Percentiles rank a stretch among this genome's conserved stretches.
Conservation (phyloP, 2,329 filamentous ascomycete species). For the Mycogone perniciosa region DNA sequence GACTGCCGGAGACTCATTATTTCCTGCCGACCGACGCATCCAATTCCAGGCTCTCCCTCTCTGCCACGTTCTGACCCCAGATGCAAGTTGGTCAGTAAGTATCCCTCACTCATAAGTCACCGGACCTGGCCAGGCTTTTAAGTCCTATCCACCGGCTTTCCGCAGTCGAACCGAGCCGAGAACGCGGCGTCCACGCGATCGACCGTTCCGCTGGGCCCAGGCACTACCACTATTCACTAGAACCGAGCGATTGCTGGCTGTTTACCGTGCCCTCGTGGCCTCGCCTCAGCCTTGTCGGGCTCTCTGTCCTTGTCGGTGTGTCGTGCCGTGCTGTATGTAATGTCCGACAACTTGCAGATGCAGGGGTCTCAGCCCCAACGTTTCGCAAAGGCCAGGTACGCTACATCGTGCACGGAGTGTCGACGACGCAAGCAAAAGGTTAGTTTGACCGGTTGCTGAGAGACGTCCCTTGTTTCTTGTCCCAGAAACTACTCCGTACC, state of each 20-base stretch:
- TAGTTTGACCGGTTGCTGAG: constrained; percentile 1
- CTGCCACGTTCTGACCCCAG: too few species aligned
- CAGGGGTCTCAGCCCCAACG: constrained; percentile 18
- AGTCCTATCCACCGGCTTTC: too few species aligned
- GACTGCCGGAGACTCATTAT: too few species aligned
- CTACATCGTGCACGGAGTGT: constrained; percentile 45
- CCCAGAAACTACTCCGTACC: not conserved
- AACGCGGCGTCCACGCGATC: too few species aligned
- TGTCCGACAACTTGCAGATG: constrained; percentile 31
- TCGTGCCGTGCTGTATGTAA: constrained; percentile 15
- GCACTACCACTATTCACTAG: too few species aligned
- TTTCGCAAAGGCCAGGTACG: constrained; percentile 18
- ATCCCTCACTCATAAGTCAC: too few species aligned
- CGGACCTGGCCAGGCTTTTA: too few species aligned
- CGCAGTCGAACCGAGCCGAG: too few species aligned
- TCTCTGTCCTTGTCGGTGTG: not conserved
- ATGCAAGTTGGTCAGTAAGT: too few species aligned
- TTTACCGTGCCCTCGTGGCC: constrained; percentile 3
- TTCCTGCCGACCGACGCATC: too few species aligned
- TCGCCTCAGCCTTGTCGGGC: constrained; percentile 1
- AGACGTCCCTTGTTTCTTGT: not conserved
- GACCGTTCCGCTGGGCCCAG: too few species aligned
- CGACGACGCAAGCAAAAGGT: constrained; percentile 48
- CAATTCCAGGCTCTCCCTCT: too few species aligned
- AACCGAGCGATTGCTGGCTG: not conserved